Evolutionary conservation across 805 yeast species (phyloP).

Genomic region (Lachancea nothofagi): DNA sequence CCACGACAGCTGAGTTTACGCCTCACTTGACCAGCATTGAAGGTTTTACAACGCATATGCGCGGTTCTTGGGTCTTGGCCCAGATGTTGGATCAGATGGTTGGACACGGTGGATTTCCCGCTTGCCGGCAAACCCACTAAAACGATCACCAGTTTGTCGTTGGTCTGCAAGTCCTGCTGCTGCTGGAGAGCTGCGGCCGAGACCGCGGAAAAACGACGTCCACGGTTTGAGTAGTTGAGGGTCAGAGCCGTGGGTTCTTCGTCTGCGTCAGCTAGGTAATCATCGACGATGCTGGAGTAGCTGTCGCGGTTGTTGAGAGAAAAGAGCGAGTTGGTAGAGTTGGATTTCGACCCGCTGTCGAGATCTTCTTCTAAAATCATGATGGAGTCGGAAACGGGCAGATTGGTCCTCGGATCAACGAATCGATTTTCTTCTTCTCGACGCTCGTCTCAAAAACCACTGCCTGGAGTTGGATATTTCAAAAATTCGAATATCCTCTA

Average conservation of each 20-base stretch:
- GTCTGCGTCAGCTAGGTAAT: slow-evolving; percentile 5
- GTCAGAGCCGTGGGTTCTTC: slow-evolving; percentile 11
- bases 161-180: slow-evolving; percentile 1
- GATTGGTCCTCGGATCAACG: too few species aligned
- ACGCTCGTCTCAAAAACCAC: too few species aligned
- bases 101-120: slow-evolving; percentile 70
- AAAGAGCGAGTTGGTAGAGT: slow-evolving; percentile 26
- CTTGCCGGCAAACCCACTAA: slow-evolving; percentile 75
- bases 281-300: slow-evolving; percentile 17
- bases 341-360: slow-evolving; percentile 11
- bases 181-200: slow-evolving; percentile 2
- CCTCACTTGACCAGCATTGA: slow-evolving; percentile 72
- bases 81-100: slow-evolving; percentile 54
- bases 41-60: slow-evolving; percentile 39
- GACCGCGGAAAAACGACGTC: slow-evolving; percentile 9
- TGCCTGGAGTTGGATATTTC: too few species aligned
- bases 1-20: slow-evolving; percentile 43
- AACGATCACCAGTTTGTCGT: slow-evolving; percentile 54
- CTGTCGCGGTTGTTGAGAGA: slow-evolving; percentile 18
- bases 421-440: too few species aligned
- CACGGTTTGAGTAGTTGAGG: slow-evolving; percentile 11
- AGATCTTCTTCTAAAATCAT: slow-evolving; percentile 4
- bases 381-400: not conserved
- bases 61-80: slow-evolving; percentile 27
- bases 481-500: too few species aligned